Base-by-base conservation (phyloP, 805 yeast genomes). In the Metschnikowia continentalis region DNA sequence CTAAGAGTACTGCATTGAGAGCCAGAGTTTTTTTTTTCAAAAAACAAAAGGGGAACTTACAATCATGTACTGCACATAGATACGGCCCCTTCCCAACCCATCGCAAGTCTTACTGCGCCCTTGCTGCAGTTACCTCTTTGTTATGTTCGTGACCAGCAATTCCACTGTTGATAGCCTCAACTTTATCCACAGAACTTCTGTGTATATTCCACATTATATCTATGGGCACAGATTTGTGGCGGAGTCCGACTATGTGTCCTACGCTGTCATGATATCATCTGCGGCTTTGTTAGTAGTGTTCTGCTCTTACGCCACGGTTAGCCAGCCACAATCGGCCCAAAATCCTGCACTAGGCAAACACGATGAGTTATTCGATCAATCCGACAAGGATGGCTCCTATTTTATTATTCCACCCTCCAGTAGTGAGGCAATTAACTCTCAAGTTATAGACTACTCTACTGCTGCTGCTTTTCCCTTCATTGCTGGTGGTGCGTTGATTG, bases 401-500 rank as follows among this genome's bases (percentile, higher is more conserved):
- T 53, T 53, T 49, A 45, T 56, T 2, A 42, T 39, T 17, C 54
- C 52, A 46, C 49, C 53, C 17, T 42, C 42, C 19, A 46, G 49
- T 13, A 50, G 56, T 37, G 32, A 41, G 20, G 35, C 45, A 13
- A 49, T 53, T 22, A 50, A 41, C 35, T 33, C 35, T n/a, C 47
- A 43, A 6, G 15, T 42, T 15, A 26, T 60, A 7, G 59, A 56
- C 6, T 15, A 54, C 13, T 47, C 40, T 46, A 68, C 62, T 42
- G 83, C 77, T 0, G 37, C 72, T 5, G 15, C 64, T 3, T 57
- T 79, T 61, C 86, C 86, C 0, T 49, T 81, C 5, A 13, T 72
- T 6, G 77, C 79, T 5, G 76, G 77, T 6, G 47, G 55, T 17
- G 59, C 57, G n/a, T 63, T 82, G 38, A 51, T 66, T 32, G 68